Evolutionary conservation across 2,329 filamentous ascomycete genomes (phyloP), one percentile per base, ranked within the genome.

Genomic region (Fusarium coffeatum): DNA sequence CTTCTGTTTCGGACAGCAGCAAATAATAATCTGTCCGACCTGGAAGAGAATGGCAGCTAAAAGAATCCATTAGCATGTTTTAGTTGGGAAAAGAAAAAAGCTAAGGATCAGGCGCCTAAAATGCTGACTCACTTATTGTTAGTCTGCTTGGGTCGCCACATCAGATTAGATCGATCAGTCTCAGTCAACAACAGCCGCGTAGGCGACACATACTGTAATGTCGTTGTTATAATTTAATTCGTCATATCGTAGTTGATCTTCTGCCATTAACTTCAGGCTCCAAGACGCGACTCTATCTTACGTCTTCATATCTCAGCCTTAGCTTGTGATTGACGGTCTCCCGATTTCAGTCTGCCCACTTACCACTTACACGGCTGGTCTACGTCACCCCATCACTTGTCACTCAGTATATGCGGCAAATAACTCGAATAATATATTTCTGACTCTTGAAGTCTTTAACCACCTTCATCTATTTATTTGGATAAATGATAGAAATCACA

Each of bases 281-380:
- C n/a, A 34, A 43, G 13, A 22, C 25, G 16, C 22, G 27, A 50
- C 23, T 22, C 32, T 11, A n/a, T 51, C 49, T 51, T 41, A 28
- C 34, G n/a, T 30, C 27, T 60, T 18, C 40, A n/a, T 30, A 15
- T 15, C 20, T 55, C 50, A 28, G 9, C 9, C 15, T 23, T 27
- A 16, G 32, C 32, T 51, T 28, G 49, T 41, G 49, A 41, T 27
- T 51, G 23, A 20, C 12, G 28, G 16, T n/a, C 37, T 34, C 34
- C 25, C 16, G 32, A 28, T 40, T 20, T 8, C 25, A 28, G 37
- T 50, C 30, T 40, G 40, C 47, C 63, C 68, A 56, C 68, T 70
- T 65, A 71, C 68, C 68, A 56, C 68, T 70, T 68, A 71, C 64
- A 71, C 45, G 51, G 45, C 51, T 47, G 28, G 59, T 68, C 59